Evolutionary conservation across 345 rosid genomes (phyloP).

Genomic region (Hibiscus syriacus): DNA sequence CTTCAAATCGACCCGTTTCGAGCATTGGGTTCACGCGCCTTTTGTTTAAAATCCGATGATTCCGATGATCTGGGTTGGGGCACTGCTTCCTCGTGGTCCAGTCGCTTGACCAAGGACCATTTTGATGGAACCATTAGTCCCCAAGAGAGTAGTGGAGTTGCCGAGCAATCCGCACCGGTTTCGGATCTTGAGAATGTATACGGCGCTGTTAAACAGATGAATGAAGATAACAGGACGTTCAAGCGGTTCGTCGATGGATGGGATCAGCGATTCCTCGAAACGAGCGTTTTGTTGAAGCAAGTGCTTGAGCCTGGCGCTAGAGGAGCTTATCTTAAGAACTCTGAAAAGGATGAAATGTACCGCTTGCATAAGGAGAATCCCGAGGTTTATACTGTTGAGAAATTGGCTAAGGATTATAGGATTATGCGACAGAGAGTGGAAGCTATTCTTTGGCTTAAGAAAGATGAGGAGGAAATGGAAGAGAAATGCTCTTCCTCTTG

Average conservation of each 20-base stretch:
- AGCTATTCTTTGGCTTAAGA: conserved; percentile 91
- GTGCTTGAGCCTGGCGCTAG: conserved; percentile 84
- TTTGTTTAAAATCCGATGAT: conserved; percentile 35
- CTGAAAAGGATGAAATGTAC: conserved; percentile 96
- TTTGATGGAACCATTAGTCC: conserved; percentile 61
- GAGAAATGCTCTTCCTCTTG: conserved; percentile 76
- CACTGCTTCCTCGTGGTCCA: conserved; percentile 74
- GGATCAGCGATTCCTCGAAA: conserved; percentile 47
- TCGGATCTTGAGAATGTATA: conserved; percentile 45
- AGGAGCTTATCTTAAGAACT: conserved; percentile 82
- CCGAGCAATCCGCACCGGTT: conserved; percentile 18
- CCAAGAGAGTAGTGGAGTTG: conserved; percentile 17
- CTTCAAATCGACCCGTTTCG: conserved; percentile 10
- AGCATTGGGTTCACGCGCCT: conserved; percentile 18
- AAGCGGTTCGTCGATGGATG: conserved; percentile 52
- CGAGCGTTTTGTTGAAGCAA: conserved; percentile 57
- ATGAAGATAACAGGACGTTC: conserved; percentile 34
- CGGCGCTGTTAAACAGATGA: conserved; percentile 39
- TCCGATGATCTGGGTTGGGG: conserved; percentile 64
- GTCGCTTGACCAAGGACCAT: conserved; percentile 84
- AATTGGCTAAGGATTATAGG: conserved; percentile 86
- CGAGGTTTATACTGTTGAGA: conserved; percentile 68
- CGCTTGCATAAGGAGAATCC: conserved; percentile 80
- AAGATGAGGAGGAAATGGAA: conserved; percentile 86
- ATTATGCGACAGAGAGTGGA: conserved; percentile 96